phyloP scores from a whole-genome alignment of 345 rosid species.

The Syzygium aromaticum region DNA sequence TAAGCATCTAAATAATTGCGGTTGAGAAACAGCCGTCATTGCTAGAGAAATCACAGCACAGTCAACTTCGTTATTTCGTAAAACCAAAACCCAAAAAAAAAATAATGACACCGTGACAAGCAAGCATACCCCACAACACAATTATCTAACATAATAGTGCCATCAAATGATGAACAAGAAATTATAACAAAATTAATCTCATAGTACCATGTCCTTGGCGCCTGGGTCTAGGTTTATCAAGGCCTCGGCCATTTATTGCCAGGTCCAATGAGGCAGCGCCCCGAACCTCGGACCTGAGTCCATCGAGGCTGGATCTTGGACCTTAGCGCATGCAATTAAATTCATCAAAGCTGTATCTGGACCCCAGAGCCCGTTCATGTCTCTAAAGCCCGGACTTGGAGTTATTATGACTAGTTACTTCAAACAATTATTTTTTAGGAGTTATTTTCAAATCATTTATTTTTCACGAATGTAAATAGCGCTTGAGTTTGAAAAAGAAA shows the following conservation, averaged over 20 bases:
- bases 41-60: not conserved
- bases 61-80: not conserved
- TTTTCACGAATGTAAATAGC: rapidly evolving
- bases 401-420: too few species aligned
- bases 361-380: not conserved
- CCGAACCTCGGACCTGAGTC: rapidly evolving
- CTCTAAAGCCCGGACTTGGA: rapidly evolving
- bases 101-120: not conserved
- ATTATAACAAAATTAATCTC: not conserved
- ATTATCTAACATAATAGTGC: not conserved
- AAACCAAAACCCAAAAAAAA: not conserved
- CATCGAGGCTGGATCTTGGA: not conserved
- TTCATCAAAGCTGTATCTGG: not conserved
- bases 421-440: rapidly evolving
- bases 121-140: not conserved
- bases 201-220: rapidly evolving
- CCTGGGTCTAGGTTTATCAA: too few species aligned
- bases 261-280: not conserved
- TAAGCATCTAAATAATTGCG: not conserved
- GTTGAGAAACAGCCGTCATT: not conserved
- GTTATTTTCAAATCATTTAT: too few species aligned
- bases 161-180: not conserved
- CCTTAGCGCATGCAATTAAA: rapidly evolving
- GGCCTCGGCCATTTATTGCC: too few species aligned
- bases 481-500: too few species aligned